Evolutionary conservation across 2,329 filamentous ascomycete genomes (phyloP), one percentile per base, ranked within the genome.

Genomic region (Pestalotiopsis sp.): DNA sequence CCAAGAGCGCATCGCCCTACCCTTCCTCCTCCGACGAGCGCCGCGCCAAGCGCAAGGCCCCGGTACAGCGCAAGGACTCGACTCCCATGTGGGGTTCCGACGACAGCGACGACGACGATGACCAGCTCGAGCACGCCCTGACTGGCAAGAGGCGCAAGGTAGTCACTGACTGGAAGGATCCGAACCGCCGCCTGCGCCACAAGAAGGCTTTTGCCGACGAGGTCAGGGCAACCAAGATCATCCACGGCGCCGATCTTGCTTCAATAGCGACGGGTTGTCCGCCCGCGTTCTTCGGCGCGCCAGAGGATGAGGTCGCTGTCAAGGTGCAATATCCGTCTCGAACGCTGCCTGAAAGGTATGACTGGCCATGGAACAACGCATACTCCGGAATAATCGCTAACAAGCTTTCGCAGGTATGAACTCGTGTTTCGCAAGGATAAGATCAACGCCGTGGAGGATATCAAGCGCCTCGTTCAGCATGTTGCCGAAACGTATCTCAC

Each of bases 281-380:
- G 36, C 84, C 84, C 1, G 83, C 85, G 13, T 81, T 87, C 69
- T 81, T 87, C 69, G 83, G 83, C 52, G 82, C 84, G 2, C 80
- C 81, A 62, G 80, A 83, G 62, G 83, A 89, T 69, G 86, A 89
- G 68, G 84, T 90, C 6, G 82, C 80, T 12, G 88, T 97, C 69
- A 84, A 91, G 76, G 82, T 98, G 73, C 93, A 96, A 79, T 98
- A 98, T 80, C 95, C 96, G 11, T 95, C 93, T 78, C 84, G 86
- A 70, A 87, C 89, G 68, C 85, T 86, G 64, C 87, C 87, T 66
- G 93, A 96, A 80, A 89, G 86, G 90, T 92, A 83, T 75, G 81
- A 57, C 36, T 20, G 20, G 17, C n/a, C 20, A 52, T 61, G 27
- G 25, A 13, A 36, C 57, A 36, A 27, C 13, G 11, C n/a, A 39